Base-by-base conservation (phyloP, 768 basidiomycete genomes). In the Lactarius hatsudake region DNA sequence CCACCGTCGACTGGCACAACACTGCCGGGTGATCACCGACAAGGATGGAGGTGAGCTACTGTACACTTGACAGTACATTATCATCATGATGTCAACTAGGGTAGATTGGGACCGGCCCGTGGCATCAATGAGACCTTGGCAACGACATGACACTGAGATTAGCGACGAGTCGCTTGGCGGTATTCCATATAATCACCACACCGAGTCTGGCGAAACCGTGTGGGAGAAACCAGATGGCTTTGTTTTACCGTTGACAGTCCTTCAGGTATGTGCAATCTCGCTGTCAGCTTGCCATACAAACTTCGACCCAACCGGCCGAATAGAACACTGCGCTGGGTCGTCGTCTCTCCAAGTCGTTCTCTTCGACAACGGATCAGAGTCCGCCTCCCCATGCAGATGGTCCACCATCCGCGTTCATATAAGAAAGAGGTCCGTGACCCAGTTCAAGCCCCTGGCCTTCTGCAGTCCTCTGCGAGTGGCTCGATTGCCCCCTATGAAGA, bases 141-240 rank as follows among this genome's bases (percentile, higher is more conserved):
- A 34, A 34, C 34, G 34, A 34, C 34, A 34, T n/a, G n/a, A n/a
- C n/a, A n/a, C n/a, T n/a, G n/a, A 96, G 77, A 83, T 97, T 66
- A 81, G 81, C 55, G 95, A 98, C 75, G 90, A 93, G 43, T 85
- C 87, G 55, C 83, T 91, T 61, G 90, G 87, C 53, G 92, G 92
- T 36, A 80, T 94, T 64, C 87, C 91, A 4, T 98, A 98, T 75
- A 97, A 94, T 78, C 96, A 96, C 78, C 94, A 96, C 73, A 97
- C 28, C 2, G 3, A 30, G 28, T 30, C 28, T 2, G 28, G 28
- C 94, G 12, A 92, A 72, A 96, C 95, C 1, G 89, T 93, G 42
- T 97, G 95, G 95, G 93, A 93, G 65, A 84, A 90, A n/a, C 95
- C 95, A 17, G 77, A 82, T 28, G 91, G 88, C 38, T 95, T 97